A percentile compares a stretch with the other conserved stretches of the same genome.
These are phyloP conservation scores for Neophaeococcomyces mojaviensis DNA, from an alignment of 2,329 filamentous ascomycete species.

Conservation along the genomic window DNA sequence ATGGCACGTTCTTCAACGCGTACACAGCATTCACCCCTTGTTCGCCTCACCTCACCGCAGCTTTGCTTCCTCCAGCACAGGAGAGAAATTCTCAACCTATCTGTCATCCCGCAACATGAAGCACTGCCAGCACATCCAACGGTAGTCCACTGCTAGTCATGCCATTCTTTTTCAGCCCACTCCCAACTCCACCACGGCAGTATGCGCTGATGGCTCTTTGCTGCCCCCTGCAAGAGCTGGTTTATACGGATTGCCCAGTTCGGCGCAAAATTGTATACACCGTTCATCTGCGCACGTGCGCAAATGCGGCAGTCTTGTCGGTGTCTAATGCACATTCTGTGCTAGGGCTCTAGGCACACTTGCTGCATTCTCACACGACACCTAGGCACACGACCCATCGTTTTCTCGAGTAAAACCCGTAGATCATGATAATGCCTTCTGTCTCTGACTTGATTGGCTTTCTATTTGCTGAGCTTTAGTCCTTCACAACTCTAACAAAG, in stretches of 20 bases:
- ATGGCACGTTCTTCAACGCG: too few relatives aligned
- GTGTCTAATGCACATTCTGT: neutral
- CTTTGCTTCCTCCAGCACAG: neutral
- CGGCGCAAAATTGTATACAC: neutral
- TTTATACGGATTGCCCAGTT: neutral
- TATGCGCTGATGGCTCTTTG: slow-evolving; percentile 1
- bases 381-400: slow-evolving; percentile 4
- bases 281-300: slow-evolving; percentile 4
- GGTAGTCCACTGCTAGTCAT: neutral
- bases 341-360: neutral
- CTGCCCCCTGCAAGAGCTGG: neutral
- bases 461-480: neutral
- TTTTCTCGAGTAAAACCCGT: neutral
- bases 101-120: neutral
- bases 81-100: neutral
- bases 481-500: neutral
- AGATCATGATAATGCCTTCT: neutral
- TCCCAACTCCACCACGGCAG: neutral
- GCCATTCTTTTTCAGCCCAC: neutral
- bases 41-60: neutral
- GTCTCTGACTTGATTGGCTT: neutral
- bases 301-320: neutral
- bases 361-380: slow-evolving; percentile 2
- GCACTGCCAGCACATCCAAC: slow-evolving; percentile 1
- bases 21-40: neutral